Percentiles rank a stretch among this genome's conserved stretches.
Evolutionary conservation across 2,329 filamentous ascomycete genomes (phyloP).

Genomic region (Lasiodiplodia sp.): DNA sequence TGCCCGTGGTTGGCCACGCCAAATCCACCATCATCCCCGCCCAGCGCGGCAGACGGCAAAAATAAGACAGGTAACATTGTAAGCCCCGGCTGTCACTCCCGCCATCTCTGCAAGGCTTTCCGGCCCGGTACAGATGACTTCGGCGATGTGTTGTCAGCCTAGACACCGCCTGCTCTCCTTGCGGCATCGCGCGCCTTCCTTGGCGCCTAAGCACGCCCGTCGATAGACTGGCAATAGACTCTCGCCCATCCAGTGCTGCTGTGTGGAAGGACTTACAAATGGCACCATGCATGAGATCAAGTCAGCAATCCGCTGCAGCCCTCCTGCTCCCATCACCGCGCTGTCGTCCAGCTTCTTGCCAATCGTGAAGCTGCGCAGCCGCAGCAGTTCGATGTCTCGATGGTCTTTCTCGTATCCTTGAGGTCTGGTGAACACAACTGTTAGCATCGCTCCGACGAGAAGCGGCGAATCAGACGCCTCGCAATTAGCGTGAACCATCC

Average conservation of each 20-base stretch:
- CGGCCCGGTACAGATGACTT: conserved; percentile 19
- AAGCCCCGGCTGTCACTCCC: conserved; percentile 16
- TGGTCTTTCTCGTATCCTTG: conserved; percentile 80
- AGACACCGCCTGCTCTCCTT: conserved; percentile 22
- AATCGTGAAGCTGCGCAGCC: conserved; percentile 80
- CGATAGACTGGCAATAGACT: conserved; percentile 25
- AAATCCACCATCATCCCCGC: conserved; percentile 30
- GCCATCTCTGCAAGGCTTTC: conserved; percentile 20
- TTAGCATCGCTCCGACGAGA: conserved; percentile 3
- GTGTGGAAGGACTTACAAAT: conserved; percentile 70
- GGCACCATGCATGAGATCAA: conserved; percentile 74
- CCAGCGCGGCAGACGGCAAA: conserved; percentile 20
- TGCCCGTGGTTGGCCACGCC: conserved; percentile 26
- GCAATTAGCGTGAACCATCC: conserved; percentile 20
- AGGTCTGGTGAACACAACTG: conserved; percentile 8
- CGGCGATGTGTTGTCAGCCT: conserved; percentile 19
- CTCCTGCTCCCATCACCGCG: conserved; percentile 67
- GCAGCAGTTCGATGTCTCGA: conserved; percentile 79
- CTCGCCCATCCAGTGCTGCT: conserved; percentile 12
- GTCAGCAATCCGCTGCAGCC: conserved; percentile 69
- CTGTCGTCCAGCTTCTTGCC: conserved; percentile 69
- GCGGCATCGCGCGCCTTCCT: conserved; percentile 17
- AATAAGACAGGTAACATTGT: conserved; percentile 30
- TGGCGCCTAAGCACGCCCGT: conserved; percentile 12
- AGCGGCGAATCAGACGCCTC: conserved; percentile 14